Conservation (phyloP, 192 early-diverging fungal species). For the Coemansia sp. region DNA sequence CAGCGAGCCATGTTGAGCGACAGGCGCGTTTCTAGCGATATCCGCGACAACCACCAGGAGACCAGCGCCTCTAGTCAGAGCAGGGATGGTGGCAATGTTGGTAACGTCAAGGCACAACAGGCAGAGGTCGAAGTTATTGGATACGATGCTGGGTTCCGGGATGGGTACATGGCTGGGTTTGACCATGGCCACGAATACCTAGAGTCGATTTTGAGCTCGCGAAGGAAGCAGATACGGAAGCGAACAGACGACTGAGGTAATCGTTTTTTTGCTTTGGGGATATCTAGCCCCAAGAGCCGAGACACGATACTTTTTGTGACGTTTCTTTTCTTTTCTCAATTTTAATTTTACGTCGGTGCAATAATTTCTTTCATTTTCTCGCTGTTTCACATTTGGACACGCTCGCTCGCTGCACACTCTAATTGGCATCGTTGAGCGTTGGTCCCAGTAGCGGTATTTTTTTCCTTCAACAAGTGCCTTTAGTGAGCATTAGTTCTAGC, state of each 20-base stretch:
- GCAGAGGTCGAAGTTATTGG: slow-evolving; percentile 6
- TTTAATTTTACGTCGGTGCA: not conserved
- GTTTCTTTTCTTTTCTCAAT: not conserved
- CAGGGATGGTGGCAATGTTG: not conserved
- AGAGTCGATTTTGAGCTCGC: not conserved
- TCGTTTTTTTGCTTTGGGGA: not conserved
- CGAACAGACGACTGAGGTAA: not conserved
- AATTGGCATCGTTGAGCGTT: not conserved
- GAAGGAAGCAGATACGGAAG: not conserved
- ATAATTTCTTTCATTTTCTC: not conserved
- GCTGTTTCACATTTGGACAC: not conserved
- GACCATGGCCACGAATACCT: slow-evolving; percentile 15
- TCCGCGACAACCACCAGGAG: not conserved
- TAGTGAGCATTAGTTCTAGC: not conserved
- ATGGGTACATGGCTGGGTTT: slow-evolving; percentile 45
- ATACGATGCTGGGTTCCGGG: slow-evolving; percentile 50
- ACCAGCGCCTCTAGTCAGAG: not conserved
- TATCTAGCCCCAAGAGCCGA: not conserved
- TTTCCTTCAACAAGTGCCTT: not conserved
- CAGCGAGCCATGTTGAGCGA: not conserved
- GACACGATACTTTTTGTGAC: not conserved
- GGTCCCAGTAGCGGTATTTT: not conserved
- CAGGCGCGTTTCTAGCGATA: not conserved
- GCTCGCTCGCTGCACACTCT: not conserved
- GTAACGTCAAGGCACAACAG: not conserved